A percentile compares a stretch with the other conserved stretches of the same genome.
phyloP scores from a whole-genome alignment of 371 early-diverging fungal species.

The Circinella umbellata region DNA sequence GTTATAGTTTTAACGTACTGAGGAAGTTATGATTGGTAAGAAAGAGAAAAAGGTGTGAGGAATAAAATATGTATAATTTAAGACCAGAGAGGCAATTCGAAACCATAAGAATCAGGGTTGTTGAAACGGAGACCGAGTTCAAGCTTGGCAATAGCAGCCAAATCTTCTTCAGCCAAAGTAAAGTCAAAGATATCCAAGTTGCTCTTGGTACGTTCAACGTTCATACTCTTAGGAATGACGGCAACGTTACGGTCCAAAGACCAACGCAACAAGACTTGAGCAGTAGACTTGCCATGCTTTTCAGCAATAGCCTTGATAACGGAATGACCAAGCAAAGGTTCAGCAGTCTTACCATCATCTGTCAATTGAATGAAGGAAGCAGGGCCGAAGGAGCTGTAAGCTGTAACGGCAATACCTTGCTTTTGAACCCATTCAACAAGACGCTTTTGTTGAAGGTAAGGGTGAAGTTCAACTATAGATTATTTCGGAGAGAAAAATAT shows the following conservation, averaged over 20 bases:
- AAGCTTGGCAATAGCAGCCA: slow-evolving; percentile 29
- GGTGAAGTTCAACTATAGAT: slow-evolving; percentile 66
- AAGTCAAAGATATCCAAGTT: slow-evolving; percentile 36
- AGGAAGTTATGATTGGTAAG: too few species aligned
- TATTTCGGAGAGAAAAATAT: background rate
- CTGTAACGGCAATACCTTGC: slow-evolving; percentile 49
- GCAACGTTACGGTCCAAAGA: slow-evolving; percentile 52
- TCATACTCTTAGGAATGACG: slow-evolving; percentile 72
- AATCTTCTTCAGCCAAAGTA: slow-evolving; percentile 33
- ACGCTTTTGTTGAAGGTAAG: slow-evolving; percentile 59
- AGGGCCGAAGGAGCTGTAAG: slow-evolving; percentile 52
- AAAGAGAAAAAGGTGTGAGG: too few species aligned
- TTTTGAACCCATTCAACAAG: slow-evolving; percentile 39
- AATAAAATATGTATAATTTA: too few species aligned
- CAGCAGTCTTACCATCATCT: slow-evolving; percentile 6
- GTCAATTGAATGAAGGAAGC: slow-evolving; percentile 36
- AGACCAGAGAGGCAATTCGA: slow-evolving; percentile 12
- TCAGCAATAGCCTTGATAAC: slow-evolving; percentile 13
- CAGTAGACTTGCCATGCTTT: slow-evolving; percentile 31
- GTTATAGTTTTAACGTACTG: too few species aligned
- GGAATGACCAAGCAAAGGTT: slow-evolving; percentile 31
- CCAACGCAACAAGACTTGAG: slow-evolving; percentile 61
- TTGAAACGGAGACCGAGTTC: slow-evolving; percentile 43
- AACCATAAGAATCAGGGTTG: background rate
- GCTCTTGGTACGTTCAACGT: slow-evolving; percentile 49